Evolutionary conservation across 345 rosid genomes (phyloP).

Genomic region (Eucalyptus shirleyi): DNA sequence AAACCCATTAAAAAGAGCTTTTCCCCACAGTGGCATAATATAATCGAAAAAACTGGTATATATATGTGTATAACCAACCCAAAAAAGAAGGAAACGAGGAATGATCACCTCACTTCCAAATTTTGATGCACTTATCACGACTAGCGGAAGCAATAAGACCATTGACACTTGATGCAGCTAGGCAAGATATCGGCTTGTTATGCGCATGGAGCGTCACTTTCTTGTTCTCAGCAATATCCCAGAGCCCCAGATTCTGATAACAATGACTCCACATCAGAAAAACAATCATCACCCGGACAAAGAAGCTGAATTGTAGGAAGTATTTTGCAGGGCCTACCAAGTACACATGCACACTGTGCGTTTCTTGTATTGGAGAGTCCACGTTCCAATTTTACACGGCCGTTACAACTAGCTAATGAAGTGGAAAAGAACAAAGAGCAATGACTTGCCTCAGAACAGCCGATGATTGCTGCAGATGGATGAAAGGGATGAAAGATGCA

Average conservation of each 20-base stretch:
- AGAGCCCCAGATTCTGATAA: conserved; percentile 33
- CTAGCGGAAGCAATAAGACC: conserved; percentile 37
- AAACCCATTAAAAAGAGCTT: neutral
- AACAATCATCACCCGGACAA: neutral
- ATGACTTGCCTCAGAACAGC: conserved; percentile 44
- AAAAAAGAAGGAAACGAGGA: neutral
- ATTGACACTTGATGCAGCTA: conserved; percentile 24
- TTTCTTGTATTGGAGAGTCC: neutral
- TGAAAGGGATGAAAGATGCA: conserved; percentile 11
- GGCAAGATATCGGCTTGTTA: conserved; percentile 17
- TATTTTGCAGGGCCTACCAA: neutral
- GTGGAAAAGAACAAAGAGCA: neutral
- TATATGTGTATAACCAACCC: neutral
- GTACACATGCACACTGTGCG: neutral
- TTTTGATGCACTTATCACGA: conserved; percentile 28
- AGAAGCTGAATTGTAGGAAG: neutral
- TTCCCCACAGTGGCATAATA: neutral
- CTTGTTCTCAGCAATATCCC: conserved; percentile 31
- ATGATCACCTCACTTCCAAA: conserved; percentile 31
- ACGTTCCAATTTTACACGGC: neutral
- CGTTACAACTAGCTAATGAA: neutral
- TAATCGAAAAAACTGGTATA: neutral
- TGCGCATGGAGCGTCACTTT: conserved; percentile 23
- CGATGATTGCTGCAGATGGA: conserved; percentile 37
- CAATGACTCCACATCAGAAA: neutral